phyloP scores from a whole-genome alignment of 352 stramenopile genomes.

The Elongisporangium undulatum region DNA sequence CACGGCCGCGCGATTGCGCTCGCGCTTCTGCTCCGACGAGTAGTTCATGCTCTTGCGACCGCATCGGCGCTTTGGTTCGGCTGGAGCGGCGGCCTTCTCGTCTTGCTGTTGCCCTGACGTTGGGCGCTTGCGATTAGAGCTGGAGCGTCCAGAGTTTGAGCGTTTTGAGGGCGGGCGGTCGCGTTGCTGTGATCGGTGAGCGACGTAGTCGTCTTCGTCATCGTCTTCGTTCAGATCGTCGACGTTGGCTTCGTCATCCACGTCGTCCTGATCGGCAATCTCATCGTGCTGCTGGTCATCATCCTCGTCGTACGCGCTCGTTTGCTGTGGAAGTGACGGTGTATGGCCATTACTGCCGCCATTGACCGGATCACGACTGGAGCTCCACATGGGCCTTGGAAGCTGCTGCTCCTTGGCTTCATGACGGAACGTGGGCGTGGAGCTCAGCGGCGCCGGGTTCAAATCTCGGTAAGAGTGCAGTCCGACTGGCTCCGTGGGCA shows the following conservation, averaged over 20 bases:
- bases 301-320: neutral
- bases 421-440: constrained; percentile 3
- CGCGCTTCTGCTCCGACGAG: constrained; percentile 76
- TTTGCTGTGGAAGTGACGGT: neutral
- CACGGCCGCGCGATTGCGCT: constrained; percentile 78
- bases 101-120: neutral
- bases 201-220: neutral
- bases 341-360: constrained; percentile 2
- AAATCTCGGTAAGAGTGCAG: constrained; percentile 3
- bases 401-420: neutral
- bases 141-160: neutral
- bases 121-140: constrained; percentile 6
- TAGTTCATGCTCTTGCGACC: constrained; percentile 87
- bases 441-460: constrained; percentile 5
- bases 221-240: neutral
- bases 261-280: neutral
- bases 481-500: neutral
- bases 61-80: constrained; percentile 57
- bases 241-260: constrained; percentile 1
- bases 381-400: neutral
- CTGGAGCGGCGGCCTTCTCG: neutral
- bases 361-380: constrained; percentile 3
- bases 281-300: constrained; percentile 1
- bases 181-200: neutral
- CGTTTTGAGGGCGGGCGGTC: neutral